Base-by-base conservation (phyloP, 257 asterid genomes). In the Buddleja alternifolia region DNA sequence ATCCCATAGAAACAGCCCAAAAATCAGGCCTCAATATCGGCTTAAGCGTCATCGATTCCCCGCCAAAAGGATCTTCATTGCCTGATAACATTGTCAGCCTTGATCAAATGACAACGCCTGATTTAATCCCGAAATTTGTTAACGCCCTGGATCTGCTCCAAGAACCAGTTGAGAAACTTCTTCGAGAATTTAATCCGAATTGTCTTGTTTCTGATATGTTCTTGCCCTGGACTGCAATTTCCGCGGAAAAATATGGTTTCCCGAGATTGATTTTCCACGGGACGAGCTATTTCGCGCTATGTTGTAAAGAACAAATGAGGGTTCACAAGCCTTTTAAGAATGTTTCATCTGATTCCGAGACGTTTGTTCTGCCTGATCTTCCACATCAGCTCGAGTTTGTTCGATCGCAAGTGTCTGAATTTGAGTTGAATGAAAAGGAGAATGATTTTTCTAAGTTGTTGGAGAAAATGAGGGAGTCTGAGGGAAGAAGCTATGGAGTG, bases 251-350 rank as follows among this genome's bases (percentile, higher is more conserved):
- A 54, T 72, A 80, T 0, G 83, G 74, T 4, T 74, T 86, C 2
- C 90, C 93, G 1, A 62, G 93, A 41, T 32, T 84, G 44, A 72
- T 67, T 17, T 84, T 84, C 73, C 71, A 75, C 1, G 90, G 88
- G 2, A 78, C 73, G 0, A 52, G 85, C 70, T 67, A 14, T 10
- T 73, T 82, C 14, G 12, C 92, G 0, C 12, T 67, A 3, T 81
- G 83, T 21, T 25, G 37, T 1, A 2, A 48, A 1, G 78, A 67
- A 58, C 78, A 78, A 19, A 68, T 83, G 75, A 34, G 21, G 4
- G 6, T 25, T 0, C 60, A 78, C 62, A 73, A 77, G 44, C 92
- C 90, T 7, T 77, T 51, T 25, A 61, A 75, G 10, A 65, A 72
- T 4, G 74, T 77, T 3, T 67, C 71, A 0, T 71, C 88, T 1